Base-by-base conservation (phyloP, 2,329 filamentous ascomycete species). In the Neospermospora avenae region DNA sequence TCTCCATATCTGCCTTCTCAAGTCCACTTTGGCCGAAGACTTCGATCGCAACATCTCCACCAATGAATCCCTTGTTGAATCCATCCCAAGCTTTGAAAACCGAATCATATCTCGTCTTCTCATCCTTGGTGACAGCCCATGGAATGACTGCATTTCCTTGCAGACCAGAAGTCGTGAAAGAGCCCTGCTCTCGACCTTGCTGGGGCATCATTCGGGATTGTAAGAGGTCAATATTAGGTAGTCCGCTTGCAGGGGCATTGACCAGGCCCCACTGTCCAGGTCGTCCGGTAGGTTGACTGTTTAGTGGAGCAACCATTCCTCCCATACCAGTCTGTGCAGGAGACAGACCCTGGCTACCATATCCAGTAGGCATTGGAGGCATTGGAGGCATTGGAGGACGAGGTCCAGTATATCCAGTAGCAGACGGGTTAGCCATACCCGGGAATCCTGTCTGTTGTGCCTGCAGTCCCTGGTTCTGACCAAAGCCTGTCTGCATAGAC, bases 251-350 rank as follows among this genome's bases (percentile, higher is more conserved):
- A 1, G 95, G 95, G 1, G 92, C 90, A 74, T 99, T 99, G 34
- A 98, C 95, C 57, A 98, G 84, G n/a, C 95, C 95, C 95, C 95
- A 99, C 73, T 98, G 95, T 14, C 95, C 95, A 5, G 95, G 93
- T 37, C 85, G 80, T 11, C 95, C 95, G 2, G 95, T 99, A 4
- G 95, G 95, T 73, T 99, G 95, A n/a, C 92, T 87, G 69, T 96
- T 93, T 64, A 99, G 75, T 34, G 86, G 84, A 56, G 81, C 81
- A n/a, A 72, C 58, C 68, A 73, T 73, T 6, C 72, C 74, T 44
- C 73, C 75, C 75, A 87, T 83, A n/a, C 89, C 89, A 46, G 89
- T 89, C 74, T 81, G 52, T 84, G 85, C 22, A 80, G 82, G 49
- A 86, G 76, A 65, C 77, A 82, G 70, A 83, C 75, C 73, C 82